Conservation (phyloP, 176 grass and related monocot species). For the Hsuehochloa calcarea region DNA sequence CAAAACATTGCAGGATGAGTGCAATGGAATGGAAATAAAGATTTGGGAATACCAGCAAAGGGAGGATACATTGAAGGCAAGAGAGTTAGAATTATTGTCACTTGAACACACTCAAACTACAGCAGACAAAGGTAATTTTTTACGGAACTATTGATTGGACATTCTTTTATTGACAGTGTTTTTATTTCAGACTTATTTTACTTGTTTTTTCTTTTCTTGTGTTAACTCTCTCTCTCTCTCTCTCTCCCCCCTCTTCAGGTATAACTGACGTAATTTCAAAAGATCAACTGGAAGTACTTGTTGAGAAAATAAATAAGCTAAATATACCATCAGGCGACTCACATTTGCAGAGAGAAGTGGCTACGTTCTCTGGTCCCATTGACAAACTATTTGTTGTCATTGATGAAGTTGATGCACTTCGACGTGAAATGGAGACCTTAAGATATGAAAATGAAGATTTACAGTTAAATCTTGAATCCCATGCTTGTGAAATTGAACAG, state of each 20-base stretch:
- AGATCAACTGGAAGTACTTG: conserved; percentile 59
- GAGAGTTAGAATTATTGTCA: conserved; percentile 62
- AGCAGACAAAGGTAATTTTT: conserved; percentile 52
- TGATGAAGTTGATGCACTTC: conserved; percentile 67
- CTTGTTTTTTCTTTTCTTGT: conserved; percentile 34
- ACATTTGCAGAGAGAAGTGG: conserved; percentile 24
- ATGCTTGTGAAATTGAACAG: conserved; percentile 60
- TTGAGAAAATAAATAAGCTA: conserved; percentile 78
- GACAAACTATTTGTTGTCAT: conserved; percentile 70
- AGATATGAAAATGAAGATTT: conserved; percentile 80
- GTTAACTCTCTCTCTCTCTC: neutral
- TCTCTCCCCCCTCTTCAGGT: conserved; percentile 35
- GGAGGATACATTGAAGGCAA: conserved; percentile 51
- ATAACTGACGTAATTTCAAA: conserved; percentile 47
- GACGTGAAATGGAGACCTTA: conserved; percentile 45
- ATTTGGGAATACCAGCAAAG: conserved; percentile 55
- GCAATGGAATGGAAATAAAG: conserved; percentile 61
- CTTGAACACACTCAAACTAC: conserved; percentile 41
- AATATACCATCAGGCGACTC: conserved; percentile 38
- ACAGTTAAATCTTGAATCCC: conserved; percentile 68
- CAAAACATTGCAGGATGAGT: conserved; percentile 53
- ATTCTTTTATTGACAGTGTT: conserved; percentile 10
- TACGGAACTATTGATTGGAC: neutral
- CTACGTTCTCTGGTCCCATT: conserved; percentile 44
- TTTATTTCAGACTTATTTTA: conserved; percentile 29